These are phyloP conservation scores for Moricandia moricandioides DNA, from an alignment of 345 rosid genomes.

Conservation along the genomic window DNA sequence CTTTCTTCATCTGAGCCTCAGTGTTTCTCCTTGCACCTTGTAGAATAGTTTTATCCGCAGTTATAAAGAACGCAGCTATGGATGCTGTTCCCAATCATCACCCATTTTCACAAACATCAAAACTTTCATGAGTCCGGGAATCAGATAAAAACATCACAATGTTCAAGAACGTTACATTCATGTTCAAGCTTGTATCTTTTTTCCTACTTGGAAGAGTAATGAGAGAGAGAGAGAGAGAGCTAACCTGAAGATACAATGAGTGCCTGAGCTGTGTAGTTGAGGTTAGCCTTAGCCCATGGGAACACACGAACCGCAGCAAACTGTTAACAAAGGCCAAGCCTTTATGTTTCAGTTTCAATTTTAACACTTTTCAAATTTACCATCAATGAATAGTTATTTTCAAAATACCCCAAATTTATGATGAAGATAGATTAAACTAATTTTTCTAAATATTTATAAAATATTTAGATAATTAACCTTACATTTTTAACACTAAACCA, in stretches of 20 bases:
- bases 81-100: conserved; percentile 34
- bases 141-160: background rate
- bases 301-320: conserved; percentile 63
- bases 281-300: conserved; percentile 88
- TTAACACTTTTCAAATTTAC: no score
- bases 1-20: conserved; percentile 35
- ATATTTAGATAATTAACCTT: no score
- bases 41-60: conserved; percentile 91
- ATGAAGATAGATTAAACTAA: no score
- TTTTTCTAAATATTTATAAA: no score
- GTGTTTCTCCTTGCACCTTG: conserved; percentile 61
- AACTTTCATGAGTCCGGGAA: background rate
- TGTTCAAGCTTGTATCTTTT: background rate
- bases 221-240: background rate
- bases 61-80: conserved; percentile 88
- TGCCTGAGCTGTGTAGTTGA: conserved; percentile 92
- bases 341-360: background rate
- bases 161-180: background rate
- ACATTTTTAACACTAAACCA: no score
- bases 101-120: conserved; percentile 14
- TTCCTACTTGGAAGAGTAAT: conserved; percentile 14
- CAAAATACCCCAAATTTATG: no score
- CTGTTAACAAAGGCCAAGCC: conserved; percentile 10
- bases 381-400: no score
- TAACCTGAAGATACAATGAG: conserved; percentile 72